Percentiles rank a stretch among this genome's conserved stretches.
Conservation (phyloP, 148 eudicot genomes). For the Persicaria tinctoria region DNA sequence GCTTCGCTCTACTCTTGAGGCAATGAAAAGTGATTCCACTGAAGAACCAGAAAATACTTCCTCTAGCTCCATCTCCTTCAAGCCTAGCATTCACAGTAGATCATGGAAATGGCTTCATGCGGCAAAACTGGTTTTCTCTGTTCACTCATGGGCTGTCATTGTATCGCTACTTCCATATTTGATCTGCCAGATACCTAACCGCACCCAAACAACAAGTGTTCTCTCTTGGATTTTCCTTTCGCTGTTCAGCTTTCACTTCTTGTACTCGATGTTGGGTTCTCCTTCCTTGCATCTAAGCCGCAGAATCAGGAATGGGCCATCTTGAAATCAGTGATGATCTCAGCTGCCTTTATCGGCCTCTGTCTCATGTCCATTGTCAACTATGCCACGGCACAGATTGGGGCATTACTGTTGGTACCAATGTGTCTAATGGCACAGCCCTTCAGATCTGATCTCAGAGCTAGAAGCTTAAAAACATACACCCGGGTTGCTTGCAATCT, state of each 20-base stretch:
- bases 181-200: slow-evolving; percentile 43
- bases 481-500: slow-evolving; percentile 38
- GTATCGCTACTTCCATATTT: slow-evolving; percentile 62
- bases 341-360: slow-evolving; percentile 66
- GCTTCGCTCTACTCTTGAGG: slow-evolving; percentile 78
- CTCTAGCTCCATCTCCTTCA: slow-evolving; percentile 16
- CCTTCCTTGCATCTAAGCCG: slow-evolving; percentile 30
- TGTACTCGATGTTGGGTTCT: slow-evolving; percentile 35
- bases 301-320: slow-evolving; percentile 55
- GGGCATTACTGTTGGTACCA: slow-evolving; percentile 75
- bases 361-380: slow-evolving; percentile 90
- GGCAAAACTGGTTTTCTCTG: slow-evolving; percentile 57
- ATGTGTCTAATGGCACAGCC: slow-evolving; percentile 72
- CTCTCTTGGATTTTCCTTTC: slow-evolving; percentile 47
- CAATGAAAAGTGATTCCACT: slow-evolving; percentile 23
- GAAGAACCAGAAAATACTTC: slow-evolving; percentile 18
- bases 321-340: slow-evolving; percentile 66
- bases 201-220: slow-evolving; percentile 37
- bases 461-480: slow-evolving; percentile 27
- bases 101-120: slow-evolving; percentile 90
- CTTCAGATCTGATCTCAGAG: slow-evolving; percentile 33
- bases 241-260: slow-evolving; percentile 35
- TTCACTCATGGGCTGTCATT: slow-evolving; percentile 66
- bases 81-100: slow-evolving; percentile 14
- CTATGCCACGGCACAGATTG: slow-evolving; percentile 90